Evolutionary conservation across 2,329 filamentous ascomycete genomes (phyloP), one percentile per base, ranked within the genome.

Genomic region (Cladosporium cucumerinum): DNA sequence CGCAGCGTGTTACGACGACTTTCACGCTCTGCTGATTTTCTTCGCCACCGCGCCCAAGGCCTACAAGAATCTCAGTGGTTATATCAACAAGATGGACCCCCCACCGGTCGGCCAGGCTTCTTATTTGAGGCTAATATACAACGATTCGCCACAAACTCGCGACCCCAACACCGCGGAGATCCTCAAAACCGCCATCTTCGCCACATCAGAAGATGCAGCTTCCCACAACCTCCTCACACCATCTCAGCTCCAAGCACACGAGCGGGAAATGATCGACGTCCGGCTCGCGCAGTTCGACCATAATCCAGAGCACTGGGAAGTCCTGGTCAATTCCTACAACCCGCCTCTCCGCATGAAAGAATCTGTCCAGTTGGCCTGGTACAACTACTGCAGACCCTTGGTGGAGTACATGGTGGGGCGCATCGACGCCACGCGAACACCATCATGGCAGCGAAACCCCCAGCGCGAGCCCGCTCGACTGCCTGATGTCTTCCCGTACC

Each of bases 401-500:
- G 28, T 72, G n/a, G 26, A 67, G 32, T 28, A 65, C 8, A 49
- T 70, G 18, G 32, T 66, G 34, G 48, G 62, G 3, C 49, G 65
- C 2, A 64, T 72, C 36, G 65, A 70, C 2, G 43, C 21, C 5
- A n/a, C 68, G 5, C 65, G 69, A 16, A 69, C 66, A 12, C 36
- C 55, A 26, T 51, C 64, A 23, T 70, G 68, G 66, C 67, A 69
- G 57, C 34, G 36, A 5, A 46, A 68, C 55, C 52, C 57, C 1
- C 10, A 58, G 18, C 67, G 69, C 5, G 30, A 26, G 14, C 70
- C 70, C 5, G 30, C 49, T 5, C 51, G 69, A 11, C 61, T 72
- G 1, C 70, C 69, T 1, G 61, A 66, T 23, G 72, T 71, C 0
- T 75, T 73, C 55, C 5, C 21, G 0, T 66, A 72, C 52, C 69